Percentiles rank a stretch among this genome's conserved stretches.
Evolutionary conservation across 495 filamentous ascomycete genomes (phyloP).

Genomic region (Friedmanniomyces endolithicus): DNA sequence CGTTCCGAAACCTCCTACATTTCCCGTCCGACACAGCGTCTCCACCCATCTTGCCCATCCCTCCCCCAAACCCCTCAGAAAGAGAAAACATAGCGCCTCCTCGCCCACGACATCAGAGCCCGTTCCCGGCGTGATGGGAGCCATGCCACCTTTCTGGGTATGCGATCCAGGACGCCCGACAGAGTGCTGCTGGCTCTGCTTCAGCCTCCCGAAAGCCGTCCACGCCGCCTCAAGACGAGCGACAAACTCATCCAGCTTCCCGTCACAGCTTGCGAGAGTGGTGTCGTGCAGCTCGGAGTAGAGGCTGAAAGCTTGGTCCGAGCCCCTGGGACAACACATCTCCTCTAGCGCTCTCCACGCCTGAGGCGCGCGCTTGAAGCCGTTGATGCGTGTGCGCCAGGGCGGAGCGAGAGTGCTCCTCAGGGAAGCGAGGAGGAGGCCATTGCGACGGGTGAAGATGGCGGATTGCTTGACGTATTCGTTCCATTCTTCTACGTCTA

Average conservation of each 20-base stretch:
- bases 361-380: slow-evolving; percentile 1
- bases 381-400: slow-evolving; percentile 6
- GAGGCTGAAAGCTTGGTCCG: slow-evolving; percentile 40
- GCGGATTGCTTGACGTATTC: slow-evolving; percentile 18
- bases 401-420: not conserved
- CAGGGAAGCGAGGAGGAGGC: slow-evolving; percentile 1
- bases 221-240: slow-evolving; percentile 2
- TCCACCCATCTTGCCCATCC: slow-evolving; percentile 13
- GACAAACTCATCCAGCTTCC: slow-evolving; percentile 7
- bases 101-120: slow-evolving; percentile 6
- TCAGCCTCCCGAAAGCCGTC: slow-evolving; percentile 2
- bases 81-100: slow-evolving; percentile 12
- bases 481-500: slow-evolving; percentile 15
- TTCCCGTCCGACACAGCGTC: slow-evolving; percentile 9
- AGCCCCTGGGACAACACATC: slow-evolving; percentile 9
- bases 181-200: not conserved
- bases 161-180: not conserved
- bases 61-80: slow-evolving; percentile 9
- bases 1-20: slow-evolving; percentile 19
- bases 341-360: slow-evolving; percentile 15
- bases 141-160: too few relatives aligned
- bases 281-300: slow-evolving; percentile 42
- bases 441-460: slow-evolving; percentile 16
- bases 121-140: not conserved
- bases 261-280: not conserved